Conservation (phyloP, 495 filamentous ascomycete species). For the Usnea hakonensis region DNA sequence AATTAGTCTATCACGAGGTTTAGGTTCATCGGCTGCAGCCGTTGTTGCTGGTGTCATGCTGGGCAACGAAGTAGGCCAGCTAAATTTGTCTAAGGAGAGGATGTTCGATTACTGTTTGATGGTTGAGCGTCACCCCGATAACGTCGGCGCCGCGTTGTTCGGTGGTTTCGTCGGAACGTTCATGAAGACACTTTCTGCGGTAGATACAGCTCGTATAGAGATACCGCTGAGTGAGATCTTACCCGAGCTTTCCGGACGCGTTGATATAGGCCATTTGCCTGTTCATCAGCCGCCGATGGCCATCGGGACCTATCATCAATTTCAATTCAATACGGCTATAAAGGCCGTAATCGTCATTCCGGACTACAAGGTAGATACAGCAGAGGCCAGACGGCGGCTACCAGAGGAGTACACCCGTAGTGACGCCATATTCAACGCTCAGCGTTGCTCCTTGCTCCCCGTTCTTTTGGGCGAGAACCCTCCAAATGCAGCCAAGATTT, state of each 20-base stretch:
- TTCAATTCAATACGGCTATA: slow-evolving; percentile 84
- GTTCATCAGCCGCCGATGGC: slow-evolving; percentile 72
- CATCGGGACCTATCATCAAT: slow-evolving; percentile 91
- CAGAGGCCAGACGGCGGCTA: slow-evolving; percentile 74
- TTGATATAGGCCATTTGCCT: slow-evolving; percentile 75
- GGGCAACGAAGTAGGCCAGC: slow-evolving; percentile 76
- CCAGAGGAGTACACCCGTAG: slow-evolving; percentile 65
- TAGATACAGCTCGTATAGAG: slow-evolving; percentile 77
- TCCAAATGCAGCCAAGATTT: slow-evolving; percentile 88
- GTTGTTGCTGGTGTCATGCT: slow-evolving; percentile 90
- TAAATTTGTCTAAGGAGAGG: slow-evolving; percentile 70
- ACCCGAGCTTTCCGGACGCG: slow-evolving; percentile 73
- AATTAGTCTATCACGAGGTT: slow-evolving; percentile 81
- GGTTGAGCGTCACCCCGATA: slow-evolving; percentile 92
- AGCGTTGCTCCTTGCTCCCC: slow-evolving; percentile 80
- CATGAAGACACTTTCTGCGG: slow-evolving; percentile 77
- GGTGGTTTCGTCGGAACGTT: slow-evolving; percentile 97
- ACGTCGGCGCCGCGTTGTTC: slow-evolving; percentile 88
- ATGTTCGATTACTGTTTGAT: slow-evolving; percentile 93
- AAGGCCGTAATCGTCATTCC: slow-evolving; percentile 93
- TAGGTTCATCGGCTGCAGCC: slow-evolving; percentile 88
- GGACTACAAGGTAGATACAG: slow-evolving; percentile 85
- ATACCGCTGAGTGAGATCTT: slow-evolving; percentile 95
- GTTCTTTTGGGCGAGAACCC: slow-evolving; percentile 78
- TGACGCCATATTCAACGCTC: slow-evolving; percentile 90